Conservation (phyloP, 805 yeast genomes). For the Cyberlindnera mississippiensis region DNA sequence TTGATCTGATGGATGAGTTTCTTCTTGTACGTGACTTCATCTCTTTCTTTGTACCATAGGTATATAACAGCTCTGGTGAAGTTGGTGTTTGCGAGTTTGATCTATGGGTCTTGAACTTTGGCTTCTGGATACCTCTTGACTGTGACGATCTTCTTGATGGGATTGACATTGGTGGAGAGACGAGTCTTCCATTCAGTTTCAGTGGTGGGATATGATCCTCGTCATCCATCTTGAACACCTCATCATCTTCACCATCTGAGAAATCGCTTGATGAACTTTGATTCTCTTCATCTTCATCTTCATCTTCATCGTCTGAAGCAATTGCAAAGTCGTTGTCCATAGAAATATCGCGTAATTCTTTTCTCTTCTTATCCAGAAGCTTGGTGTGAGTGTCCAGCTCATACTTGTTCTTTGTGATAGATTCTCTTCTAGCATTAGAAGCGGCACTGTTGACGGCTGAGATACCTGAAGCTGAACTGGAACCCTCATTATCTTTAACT, state of each 20-base stretch:
- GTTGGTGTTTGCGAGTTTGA: conserved; percentile 35
- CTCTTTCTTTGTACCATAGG: conserved; percentile 13
- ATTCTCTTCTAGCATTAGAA: conserved; percentile 27
- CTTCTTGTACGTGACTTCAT: conserved; percentile 19
- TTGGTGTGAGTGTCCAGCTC: conserved; percentile 26
- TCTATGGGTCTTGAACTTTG: conserved; percentile 26
- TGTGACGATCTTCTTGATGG: conserved; percentile 16
- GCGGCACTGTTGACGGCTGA: conserved; percentile 6
- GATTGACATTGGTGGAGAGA: conserved; percentile 20
- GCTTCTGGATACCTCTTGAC: conserved; percentile 25
- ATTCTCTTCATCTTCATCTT: conserved; percentile 33
- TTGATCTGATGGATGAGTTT: conserved; percentile 36
- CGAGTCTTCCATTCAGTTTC: conserved; percentile 24
- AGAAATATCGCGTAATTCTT: conserved; percentile 14
- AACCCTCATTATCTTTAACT: conserved; percentile 38
- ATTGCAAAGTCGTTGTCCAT: conserved; percentile 29
- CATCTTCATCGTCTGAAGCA: conserved; percentile 29
- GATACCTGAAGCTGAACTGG: not conserved
- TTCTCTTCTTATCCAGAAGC: conserved; percentile 14
- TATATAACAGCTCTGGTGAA: conserved; percentile 28
- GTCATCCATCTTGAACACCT: conserved; percentile 33
- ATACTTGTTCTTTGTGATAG: conserved; percentile 27
- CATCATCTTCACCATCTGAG: conserved; percentile 32
- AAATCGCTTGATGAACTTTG: conserved; percentile 24
- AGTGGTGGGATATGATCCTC: conserved; percentile 31